Conservation (phyloP, 768 basidiomycete species). For the Rubroboletus satanas region DNA sequence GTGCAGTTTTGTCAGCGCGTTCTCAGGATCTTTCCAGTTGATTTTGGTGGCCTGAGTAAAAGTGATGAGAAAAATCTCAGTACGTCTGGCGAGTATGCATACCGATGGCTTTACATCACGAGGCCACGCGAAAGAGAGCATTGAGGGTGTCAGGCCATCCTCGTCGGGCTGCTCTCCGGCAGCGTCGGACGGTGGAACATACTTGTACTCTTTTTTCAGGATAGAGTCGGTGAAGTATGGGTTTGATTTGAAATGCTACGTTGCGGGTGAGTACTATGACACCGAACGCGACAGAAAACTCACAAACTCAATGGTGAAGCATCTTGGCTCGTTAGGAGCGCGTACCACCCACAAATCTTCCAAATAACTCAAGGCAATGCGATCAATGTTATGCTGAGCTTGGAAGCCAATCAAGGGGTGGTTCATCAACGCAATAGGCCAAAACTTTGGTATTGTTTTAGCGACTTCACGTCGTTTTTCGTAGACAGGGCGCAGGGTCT, state of each 20-base stretch:
- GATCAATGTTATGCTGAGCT: slow-evolving; percentile 71
- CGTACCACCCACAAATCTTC: slow-evolving; percentile 83
- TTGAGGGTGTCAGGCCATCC: slow-evolving; percentile 72
- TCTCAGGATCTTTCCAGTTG: slow-evolving; percentile 75
- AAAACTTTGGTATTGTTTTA: slow-evolving; percentile 72
- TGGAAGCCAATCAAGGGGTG: slow-evolving; percentile 58
- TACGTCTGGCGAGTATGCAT: slow-evolving; percentile 18
- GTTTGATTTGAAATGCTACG: slow-evolving; percentile 80
- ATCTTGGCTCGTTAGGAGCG: slow-evolving; percentile 69
- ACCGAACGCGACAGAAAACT: slow-evolving; percentile 33
- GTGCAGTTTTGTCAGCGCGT: slow-evolving; percentile 76
- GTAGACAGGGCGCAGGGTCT: slow-evolving; percentile 57
- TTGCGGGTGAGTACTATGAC: slow-evolving; percentile 1
- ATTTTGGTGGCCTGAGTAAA: slow-evolving; percentile 56
- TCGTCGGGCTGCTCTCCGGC: slow-evolving; percentile 58
- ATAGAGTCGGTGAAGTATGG: slow-evolving; percentile 75
- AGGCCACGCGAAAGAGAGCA: slow-evolving; percentile 80
- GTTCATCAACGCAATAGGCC: slow-evolving; percentile 84
- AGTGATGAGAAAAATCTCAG: background rate
- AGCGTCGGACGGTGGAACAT: slow-evolving; percentile 50
- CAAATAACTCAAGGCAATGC: slow-evolving; percentile 76
- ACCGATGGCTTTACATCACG: slow-evolving; percentile 68
- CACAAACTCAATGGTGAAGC: slow-evolving; percentile 87
- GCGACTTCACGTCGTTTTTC: slow-evolving; percentile 65
- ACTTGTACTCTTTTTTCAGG: slow-evolving; percentile 81